Evolutionary conservation across 2,329 filamentous ascomycete genomes (phyloP).

Genomic region (Cercospora sp.): DNA sequence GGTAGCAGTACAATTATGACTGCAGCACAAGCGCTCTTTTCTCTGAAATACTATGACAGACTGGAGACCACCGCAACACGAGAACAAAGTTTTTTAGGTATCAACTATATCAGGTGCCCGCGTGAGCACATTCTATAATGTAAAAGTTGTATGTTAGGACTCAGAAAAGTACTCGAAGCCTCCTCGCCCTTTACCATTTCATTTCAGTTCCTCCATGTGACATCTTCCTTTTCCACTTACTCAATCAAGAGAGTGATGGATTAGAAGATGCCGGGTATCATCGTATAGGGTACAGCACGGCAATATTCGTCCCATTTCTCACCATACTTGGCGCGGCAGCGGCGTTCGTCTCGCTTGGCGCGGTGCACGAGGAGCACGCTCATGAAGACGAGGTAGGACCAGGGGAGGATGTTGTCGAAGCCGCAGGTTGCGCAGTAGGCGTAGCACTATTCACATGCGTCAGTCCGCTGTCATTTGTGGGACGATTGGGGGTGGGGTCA

Average conservation of each 20-base stretch:
- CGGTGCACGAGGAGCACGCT: conserved; percentile 21
- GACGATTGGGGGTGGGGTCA: neutral
- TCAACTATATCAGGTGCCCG: neutral
- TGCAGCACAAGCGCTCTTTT: too few relatives aligned
- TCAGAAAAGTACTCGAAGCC: too few relatives aligned
- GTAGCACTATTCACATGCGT: conserved; percentile 13
- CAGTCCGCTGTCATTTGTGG: neutral
- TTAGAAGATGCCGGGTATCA: conserved; percentile 24
- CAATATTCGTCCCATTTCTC: conserved; percentile 27
- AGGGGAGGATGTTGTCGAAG: conserved; percentile 23
- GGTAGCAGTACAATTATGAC: too few relatives aligned
- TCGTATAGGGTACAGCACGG: conserved; percentile 19
- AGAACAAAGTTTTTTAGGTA: neutral
- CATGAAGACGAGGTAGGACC: conserved; percentile 28
- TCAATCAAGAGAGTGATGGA: too few relatives aligned
- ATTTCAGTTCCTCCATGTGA: neutral
- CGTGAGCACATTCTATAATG: neutral
- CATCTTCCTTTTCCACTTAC: neutral
- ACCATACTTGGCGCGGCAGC: conserved; percentile 26
- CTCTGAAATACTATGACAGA: too few relatives aligned
- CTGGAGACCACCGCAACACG: too few relatives aligned
- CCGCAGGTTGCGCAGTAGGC: conserved; percentile 28
- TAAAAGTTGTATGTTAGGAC: neutral
- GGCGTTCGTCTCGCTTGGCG: conserved; percentile 20
- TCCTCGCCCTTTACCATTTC: too few relatives aligned